Base-by-base conservation (phyloP, 805 yeast species). In the Candida verbasci region DNA sequence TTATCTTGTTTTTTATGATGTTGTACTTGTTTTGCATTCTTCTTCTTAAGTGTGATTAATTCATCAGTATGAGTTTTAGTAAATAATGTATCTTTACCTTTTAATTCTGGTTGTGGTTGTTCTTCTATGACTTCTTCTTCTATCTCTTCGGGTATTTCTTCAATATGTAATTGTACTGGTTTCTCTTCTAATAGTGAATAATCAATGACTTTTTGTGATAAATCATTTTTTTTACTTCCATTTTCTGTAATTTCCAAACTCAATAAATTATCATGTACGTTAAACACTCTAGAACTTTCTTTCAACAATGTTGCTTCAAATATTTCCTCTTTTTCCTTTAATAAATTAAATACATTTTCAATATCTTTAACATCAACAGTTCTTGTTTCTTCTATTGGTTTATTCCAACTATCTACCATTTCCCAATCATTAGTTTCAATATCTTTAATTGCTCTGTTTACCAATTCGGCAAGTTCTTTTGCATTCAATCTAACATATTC, bases 401-500 rank as follows among this genome's bases (percentile, higher is more conserved):
- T 44, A 39, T 34, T 38, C 44, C 55, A 55, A 20, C 60, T 51
- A 31, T 62, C 65, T 29, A 62, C 56, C 31, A 65, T 43, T 12
- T 55, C 53, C 52, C 63, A 48, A 44, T 70, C 75, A 36, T 64
- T 60, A 8, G 52, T 56, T 17, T 49, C 65, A 14, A 63, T 47
- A 20, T 53, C 46, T 10, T 50, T 50, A 26, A 72, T 41, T 0
- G 75, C 57, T 3, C 51, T 57, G 36, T 70, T 61, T 2, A 87
- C 75, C 22, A 85, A 42, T n/a, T 62, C 67, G 0, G 87, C 80
- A 24, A 88, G 50, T 29, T 68, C 74, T 39, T 70, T 70, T 1
- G 83, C 73, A 51, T 74, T 70, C 16, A 72, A 54, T 33, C 93
- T 67, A 4, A 85, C 80, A 45, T 60, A 65, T 36, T 75, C 82